Evolutionary conservation across 441 rosid species (phyloP).

Genomic region (Populus hybrid): DNA sequence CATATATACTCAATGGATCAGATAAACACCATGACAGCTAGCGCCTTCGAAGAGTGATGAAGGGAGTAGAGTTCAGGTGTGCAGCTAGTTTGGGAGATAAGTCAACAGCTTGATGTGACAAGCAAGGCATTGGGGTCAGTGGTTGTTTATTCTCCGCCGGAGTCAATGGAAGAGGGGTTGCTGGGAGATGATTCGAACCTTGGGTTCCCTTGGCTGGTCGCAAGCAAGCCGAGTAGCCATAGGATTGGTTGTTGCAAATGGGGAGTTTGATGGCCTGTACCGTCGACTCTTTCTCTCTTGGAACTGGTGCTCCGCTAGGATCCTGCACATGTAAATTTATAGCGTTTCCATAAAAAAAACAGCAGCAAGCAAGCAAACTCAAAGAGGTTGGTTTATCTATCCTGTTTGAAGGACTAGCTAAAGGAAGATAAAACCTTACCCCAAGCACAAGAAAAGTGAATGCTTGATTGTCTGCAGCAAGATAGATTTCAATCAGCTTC

Average conservation of each 20-base stretch:
- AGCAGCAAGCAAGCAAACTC: background rate
- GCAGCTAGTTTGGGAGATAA: slow-evolving; percentile 40
- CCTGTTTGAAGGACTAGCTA: background rate
- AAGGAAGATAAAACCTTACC: slow-evolving; percentile 31
- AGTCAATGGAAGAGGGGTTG: slow-evolving; percentile 38
- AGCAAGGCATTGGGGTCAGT: slow-evolving; percentile 32
- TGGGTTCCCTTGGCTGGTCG: slow-evolving; percentile 36
- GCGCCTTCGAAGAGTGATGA: slow-evolving; percentile 43
- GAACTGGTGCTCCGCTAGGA: slow-evolving; percentile 45
- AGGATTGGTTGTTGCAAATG: slow-evolving; percentile 36
- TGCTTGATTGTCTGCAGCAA: slow-evolving; percentile 49
- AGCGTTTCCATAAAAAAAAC: background rate
- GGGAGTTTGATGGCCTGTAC: slow-evolving; percentile 52
- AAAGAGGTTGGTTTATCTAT: too few relatives aligned
- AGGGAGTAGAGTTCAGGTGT: slow-evolving; percentile 55
- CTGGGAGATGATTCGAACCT: slow-evolving; percentile 24
- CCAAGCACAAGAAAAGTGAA: slow-evolving; percentile 56
- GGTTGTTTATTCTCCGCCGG: slow-evolving; percentile 55
- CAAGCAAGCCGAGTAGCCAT: slow-evolving; percentile 54
- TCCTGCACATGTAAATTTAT: slow-evolving; percentile 54
- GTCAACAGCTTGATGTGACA: slow-evolving; percentile 36
- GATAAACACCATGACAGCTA: background rate
- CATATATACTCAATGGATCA: slow-evolving; percentile 21
- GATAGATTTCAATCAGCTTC: slow-evolving; percentile 69
- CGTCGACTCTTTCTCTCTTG: slow-evolving; percentile 51